phyloP scores from a whole-genome alignment of 2,329 filamentous ascomycete species.

The Fusarium sp. region DNA sequence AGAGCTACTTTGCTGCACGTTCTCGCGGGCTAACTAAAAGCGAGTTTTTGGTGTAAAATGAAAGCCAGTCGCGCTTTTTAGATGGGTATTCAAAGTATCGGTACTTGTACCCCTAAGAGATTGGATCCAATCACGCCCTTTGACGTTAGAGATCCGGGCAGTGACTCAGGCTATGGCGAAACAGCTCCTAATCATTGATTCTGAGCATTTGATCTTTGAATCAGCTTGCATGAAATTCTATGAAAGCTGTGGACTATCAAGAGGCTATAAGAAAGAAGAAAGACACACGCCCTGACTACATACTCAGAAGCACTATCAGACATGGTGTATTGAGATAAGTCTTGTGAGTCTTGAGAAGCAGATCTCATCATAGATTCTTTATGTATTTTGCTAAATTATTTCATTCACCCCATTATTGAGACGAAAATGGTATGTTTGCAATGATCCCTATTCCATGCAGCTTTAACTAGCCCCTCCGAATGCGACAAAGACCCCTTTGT shows the following conservation, averaged over 20 bases:
- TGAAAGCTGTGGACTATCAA: not conserved
- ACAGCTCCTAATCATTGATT: constrained; percentile 33
- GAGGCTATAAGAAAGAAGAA: not conserved
- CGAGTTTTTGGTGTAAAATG: not conserved
- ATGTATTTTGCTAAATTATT: not conserved
- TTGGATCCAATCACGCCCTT: constrained; percentile 17
- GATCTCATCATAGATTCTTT: not conserved
- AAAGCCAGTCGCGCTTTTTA: constrained; percentile 1
- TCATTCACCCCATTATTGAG: constrained; percentile 7
- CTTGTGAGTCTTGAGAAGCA: not conserved
- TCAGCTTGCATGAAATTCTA: constrained; percentile 15
- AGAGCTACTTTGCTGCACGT: constrained; percentile 27
- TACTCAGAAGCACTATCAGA: not conserved
- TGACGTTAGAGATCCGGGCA: constrained; percentile 30
- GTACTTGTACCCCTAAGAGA: constrained; percentile 21
- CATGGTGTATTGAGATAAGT: not conserved
- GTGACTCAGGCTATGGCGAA: constrained; percentile 37
- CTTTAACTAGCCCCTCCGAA: constrained; percentile 19
- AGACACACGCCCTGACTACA: not conserved
- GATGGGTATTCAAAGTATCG: constrained; percentile 21
- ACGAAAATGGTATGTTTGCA: constrained; percentile 15
- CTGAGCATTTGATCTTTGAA: constrained; percentile 6
- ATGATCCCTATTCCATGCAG: constrained; percentile 18
- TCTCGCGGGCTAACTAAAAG: constrained; percentile 42
- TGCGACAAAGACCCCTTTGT: constrained; percentile 31